Evolutionary conservation across 768 basidiomycete species (phyloP), one percentile per base, ranked within the genome.

Genomic region (Kwoniella mangroviensis): DNA sequence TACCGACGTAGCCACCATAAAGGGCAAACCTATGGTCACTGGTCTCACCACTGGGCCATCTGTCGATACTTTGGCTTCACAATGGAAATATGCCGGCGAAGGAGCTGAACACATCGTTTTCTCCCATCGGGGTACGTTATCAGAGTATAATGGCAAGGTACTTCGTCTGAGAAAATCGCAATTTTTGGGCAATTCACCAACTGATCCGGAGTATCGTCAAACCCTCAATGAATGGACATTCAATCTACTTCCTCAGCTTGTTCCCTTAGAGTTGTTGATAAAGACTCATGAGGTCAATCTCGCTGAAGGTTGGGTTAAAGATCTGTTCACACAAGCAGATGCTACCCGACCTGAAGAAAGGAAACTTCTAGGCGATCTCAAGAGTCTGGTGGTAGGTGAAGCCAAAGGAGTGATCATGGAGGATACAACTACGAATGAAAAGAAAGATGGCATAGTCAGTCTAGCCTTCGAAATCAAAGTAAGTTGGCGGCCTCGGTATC

Each of bases 391-490:
- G 12, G 43, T 58, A 10, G 58, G 58, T 41, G 19, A 60, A 56
- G 83, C 69, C 53, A 89, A 87, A 65, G 93, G 87, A 10, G 86
- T 92, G 9, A 84, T 97, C 52, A 92, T 92, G 19, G 90, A 92
- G 10, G 90, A 98, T 83, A 69, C 87, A 94, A 43, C 90, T 40
- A 86, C n/a, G 28, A 70, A 49, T 58, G 62, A 24, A 7, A 42
- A 17, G 73, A 26, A 66, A 9, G 73, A 85, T 59, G 88, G 87
- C 58, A 66, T 40, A n/a, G 61, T 56, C 4, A 69, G 80, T 5
- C 82, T 94, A 55, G 88, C 91, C 2, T 87, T 97, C 3, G 96
- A 98, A 84, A 93, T 98, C 82, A 98, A 98, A 89, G 96, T 93
- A 69, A 70, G 81, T 70, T 28, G 19, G 0, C 6, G 0, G 10